Conservation (phyloP, 2,329 filamentous ascomycete species). For the Coniosporium tulheliwenetii region DNA sequence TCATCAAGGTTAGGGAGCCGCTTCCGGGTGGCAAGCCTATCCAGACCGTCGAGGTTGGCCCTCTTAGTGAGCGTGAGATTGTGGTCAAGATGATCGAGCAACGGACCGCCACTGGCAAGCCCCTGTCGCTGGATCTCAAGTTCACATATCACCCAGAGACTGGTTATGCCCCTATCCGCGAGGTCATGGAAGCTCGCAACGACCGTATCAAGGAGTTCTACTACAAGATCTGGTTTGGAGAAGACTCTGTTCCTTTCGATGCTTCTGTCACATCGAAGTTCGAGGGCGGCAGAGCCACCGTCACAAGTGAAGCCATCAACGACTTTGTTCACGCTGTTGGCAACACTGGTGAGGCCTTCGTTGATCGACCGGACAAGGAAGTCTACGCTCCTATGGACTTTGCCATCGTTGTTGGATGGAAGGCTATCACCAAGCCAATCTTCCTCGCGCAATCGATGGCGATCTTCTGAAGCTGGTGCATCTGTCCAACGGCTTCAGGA, state of each 20-base stretch:
- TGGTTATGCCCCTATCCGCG: constrained; percentile 91
- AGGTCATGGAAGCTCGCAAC: constrained; percentile 92
- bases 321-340: constrained; percentile 99
- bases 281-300: constrained; percentile 72
- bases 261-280: constrained; percentile 75
- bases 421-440: constrained; percentile 98
- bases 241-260: constrained; percentile 70
- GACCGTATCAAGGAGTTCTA: constrained; percentile 99
- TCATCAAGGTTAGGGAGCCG: constrained; percentile 77
- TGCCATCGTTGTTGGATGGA: constrained; percentile 34
- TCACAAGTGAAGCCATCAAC: constrained; percentile 86
- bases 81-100: constrained; percentile 85
- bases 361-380: constrained; percentile 85
- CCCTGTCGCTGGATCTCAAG: constrained; percentile 68
- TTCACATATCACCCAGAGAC: constrained; percentile 93
- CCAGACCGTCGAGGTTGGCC: constrained; percentile 74
- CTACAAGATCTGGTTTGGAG: constrained; percentile 93
- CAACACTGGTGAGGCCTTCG: constrained; percentile 93
- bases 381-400: constrained; percentile 96
- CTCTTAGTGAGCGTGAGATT: constrained; percentile 64
- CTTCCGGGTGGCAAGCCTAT: constrained; percentile 72
- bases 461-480: constrained; percentile 93
- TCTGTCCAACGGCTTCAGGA: constrained; percentile 93
- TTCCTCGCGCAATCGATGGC: constrained; percentile 91
- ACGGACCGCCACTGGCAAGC: constrained; percentile 67